Percentiles rank a stretch among this genome's conserved stretches.
Conservation (phyloP, 257 asterid species). For the Solanum virginianum region DNA sequence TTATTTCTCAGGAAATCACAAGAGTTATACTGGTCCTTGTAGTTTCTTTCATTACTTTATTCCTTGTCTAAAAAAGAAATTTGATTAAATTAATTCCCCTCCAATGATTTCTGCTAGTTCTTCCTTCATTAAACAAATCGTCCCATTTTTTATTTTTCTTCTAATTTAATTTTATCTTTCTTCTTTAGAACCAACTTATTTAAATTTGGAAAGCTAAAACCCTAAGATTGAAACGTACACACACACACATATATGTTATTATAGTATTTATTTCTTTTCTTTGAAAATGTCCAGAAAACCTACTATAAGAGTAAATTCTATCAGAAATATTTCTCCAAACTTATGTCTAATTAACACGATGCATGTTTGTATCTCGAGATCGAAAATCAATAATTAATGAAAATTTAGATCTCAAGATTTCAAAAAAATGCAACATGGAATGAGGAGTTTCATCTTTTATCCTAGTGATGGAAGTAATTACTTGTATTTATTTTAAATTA, state of each 20-base stretch:
- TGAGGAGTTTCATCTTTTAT: not conserved
- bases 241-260: too few relatives aligned
- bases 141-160: not conserved
- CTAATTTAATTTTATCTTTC: not conserved
- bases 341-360: too few relatives aligned
- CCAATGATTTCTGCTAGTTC: not conserved
- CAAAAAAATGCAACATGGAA: not conserved
- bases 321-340: too few relatives aligned
- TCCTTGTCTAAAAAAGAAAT: not conserved
- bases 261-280: too few relatives aligned
- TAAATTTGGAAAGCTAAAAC: not conserved
- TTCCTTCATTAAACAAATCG: not conserved
- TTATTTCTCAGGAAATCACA: not conserved
- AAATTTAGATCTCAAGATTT: not conserved
- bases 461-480: not conserved
- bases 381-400: not conserved
- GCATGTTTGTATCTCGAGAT: not conserved
- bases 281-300: too few relatives aligned
- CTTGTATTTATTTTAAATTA: not conserved
- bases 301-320: too few relatives aligned
- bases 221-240: not conserved
- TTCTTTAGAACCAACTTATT: not conserved
- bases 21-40: not conserved
- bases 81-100: not conserved
- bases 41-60: not conserved